Percentiles rank a stretch among this genome's conserved stretches.
These are phyloP conservation scores for Hamiltosporidium magnivora DNA, from an alignment of 371 early-diverging fungal genomes.

Conservation along the genomic window DNA sequence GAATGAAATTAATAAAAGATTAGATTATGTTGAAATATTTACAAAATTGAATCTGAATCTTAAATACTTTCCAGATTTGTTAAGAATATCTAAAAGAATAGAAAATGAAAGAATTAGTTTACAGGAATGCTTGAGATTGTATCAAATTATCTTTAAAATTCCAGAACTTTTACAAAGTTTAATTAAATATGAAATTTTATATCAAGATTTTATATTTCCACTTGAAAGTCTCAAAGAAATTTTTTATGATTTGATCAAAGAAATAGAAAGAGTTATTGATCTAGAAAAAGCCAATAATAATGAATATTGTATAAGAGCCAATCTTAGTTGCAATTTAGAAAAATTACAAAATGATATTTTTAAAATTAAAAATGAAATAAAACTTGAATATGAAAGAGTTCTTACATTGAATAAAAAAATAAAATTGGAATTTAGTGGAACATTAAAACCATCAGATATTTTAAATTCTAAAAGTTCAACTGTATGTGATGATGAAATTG, in stretches of 20 bases:
- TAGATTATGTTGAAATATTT: conserved; percentile 33
- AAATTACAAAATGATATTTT: neutral
- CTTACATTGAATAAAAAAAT: conserved; percentile 16
- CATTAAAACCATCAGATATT: no score
- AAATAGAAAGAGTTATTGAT: conserved; percentile 38
- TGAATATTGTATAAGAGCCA: conserved; percentile 10
- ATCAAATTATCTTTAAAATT: conserved; percentile 26
- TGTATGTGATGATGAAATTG: no score
- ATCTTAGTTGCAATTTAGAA: conserved; percentile 7
- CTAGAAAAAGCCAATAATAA: conserved; percentile 7
- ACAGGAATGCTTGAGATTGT: conserved; percentile 33
- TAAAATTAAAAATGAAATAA: conserved; percentile 33
- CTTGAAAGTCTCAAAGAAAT: conserved; percentile 17
- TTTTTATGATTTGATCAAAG: conserved; percentile 10
- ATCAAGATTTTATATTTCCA: conserved; percentile 24
- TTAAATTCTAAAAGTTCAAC: no score
- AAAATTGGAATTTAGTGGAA: conserved; percentile 2
- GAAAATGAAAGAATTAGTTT: conserved; percentile 22
- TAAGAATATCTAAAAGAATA: conserved; percentile 30
- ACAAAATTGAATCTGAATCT: conserved; percentile 23
- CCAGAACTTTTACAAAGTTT: conserved; percentile 1
- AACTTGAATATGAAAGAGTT: conserved; percentile 30
- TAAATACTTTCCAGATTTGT: conserved; percentile 39
- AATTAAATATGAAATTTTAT: neutral
- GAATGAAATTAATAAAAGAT: conserved; percentile 46